These are phyloP conservation scores for Globisporangium polare DNA, from an alignment of 352 stramenopile genomes.

Conservation along the genomic window DNA sequence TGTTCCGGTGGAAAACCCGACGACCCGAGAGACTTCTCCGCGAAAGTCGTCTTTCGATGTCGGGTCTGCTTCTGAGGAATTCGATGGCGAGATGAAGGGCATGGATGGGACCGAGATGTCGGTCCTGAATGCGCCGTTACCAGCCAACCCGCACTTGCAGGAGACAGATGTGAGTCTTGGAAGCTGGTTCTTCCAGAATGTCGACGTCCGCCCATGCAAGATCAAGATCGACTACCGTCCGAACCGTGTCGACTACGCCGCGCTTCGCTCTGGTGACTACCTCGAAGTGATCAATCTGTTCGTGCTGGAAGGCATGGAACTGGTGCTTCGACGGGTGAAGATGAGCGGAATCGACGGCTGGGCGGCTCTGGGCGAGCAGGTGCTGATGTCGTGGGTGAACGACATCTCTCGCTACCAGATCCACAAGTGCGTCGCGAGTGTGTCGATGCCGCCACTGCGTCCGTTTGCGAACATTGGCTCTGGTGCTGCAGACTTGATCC, in stretches of 20 bases:
- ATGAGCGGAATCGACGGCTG: constrained; percentile 81
- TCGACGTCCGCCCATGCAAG: constrained; percentile 85
- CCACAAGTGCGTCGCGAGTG: constrained; percentile 86
- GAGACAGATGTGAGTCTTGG: constrained; percentile 47
- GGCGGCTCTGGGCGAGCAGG: constrained; percentile 61
- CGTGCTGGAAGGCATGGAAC: constrained; percentile 85
- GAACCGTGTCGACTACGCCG: constrained; percentile 84
- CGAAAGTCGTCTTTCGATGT: constrained; percentile 19
- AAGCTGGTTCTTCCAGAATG: constrained; percentile 85
- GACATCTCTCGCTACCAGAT: constrained; percentile 88
- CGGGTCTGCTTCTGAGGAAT: constrained; percentile 10
- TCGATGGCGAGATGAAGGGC: constrained; percentile 27
- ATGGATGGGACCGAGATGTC: constrained; percentile 57
- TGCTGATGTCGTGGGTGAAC: constrained; percentile 84
- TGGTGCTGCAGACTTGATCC: constrained; percentile 78
- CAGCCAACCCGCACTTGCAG: constrained; percentile 17
- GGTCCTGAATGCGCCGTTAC: constrained; percentile 18
- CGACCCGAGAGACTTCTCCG: constrained; percentile 3
- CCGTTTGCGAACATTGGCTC: constrained; percentile 87
- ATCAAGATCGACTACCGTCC: constrained; percentile 90
- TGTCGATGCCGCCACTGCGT: constrained; percentile 81
- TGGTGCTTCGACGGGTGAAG: constrained; percentile 80
- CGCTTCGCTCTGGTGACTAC: constrained; percentile 79
- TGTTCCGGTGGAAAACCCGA: constrained; percentile 44
- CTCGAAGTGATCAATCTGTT: constrained; percentile 89